A percentile compares a stretch with the other conserved stretches of the same genome.
These are phyloP conservation scores for Alternaria incomplexa DNA, from an alignment of 2,329 filamentous ascomycete genomes.

Conservation along the genomic window DNA sequence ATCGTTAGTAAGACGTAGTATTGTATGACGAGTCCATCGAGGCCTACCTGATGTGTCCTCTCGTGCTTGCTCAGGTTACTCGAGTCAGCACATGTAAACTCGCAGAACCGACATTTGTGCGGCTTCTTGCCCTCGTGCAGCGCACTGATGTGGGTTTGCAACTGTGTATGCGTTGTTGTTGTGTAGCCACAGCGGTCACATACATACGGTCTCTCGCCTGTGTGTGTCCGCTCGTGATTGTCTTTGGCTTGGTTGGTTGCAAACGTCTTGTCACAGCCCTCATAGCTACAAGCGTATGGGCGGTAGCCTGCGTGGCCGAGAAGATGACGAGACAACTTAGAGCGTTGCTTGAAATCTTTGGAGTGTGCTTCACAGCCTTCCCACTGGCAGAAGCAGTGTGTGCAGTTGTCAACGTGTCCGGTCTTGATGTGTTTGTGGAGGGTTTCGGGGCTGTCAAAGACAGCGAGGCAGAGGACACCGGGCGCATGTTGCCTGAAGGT, in stretches of 20 bases:
- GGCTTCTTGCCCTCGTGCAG: conserved; percentile 46
- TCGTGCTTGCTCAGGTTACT: conserved; percentile 49
- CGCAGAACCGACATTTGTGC: conserved; percentile 47
- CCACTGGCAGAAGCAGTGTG: conserved; percentile 46
- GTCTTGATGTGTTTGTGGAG: conserved; percentile 47
- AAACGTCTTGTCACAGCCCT: conserved; percentile 47
- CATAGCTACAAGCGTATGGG: conserved; percentile 45
- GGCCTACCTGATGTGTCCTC: conserved; percentile 42
- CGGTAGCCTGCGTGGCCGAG: conserved; percentile 47
- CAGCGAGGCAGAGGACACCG: conserved; percentile 34
- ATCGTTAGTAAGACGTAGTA: background rate
- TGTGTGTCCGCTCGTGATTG: conserved; percentile 49
- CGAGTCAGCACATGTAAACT: conserved; percentile 47
- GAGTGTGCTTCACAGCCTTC: conserved; percentile 39
- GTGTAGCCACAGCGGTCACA: conserved; percentile 47
- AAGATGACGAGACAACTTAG: conserved; percentile 47
- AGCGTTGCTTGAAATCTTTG: conserved; percentile 50
- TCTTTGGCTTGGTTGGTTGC: conserved; percentile 50
- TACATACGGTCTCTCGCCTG: conserved; percentile 44
- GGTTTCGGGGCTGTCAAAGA: conserved; percentile 34
- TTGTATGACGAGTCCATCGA: background rate
- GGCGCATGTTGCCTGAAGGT: conserved; percentile 32
- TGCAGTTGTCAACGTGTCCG: conserved; percentile 44
- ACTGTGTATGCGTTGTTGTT: conserved; percentile 48
- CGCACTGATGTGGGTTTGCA: conserved; percentile 47